Base-by-base conservation (phyloP, 371 early-diverging fungal genomes). In the Homolaphlyctis polyrhiza region DNA sequence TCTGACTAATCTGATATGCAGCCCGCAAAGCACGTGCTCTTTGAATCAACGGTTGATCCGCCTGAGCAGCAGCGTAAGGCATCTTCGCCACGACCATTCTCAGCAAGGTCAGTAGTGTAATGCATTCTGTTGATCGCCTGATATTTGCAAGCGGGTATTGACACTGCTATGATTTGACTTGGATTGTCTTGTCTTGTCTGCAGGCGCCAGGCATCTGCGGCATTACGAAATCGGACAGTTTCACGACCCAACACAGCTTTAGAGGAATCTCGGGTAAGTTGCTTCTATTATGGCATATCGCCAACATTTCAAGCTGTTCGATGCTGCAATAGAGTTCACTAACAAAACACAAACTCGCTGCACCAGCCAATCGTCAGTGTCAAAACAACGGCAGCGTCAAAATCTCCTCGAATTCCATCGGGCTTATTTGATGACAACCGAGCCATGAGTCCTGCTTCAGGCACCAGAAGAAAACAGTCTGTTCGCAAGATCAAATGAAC, bases 241-340 rank as follows among this genome's bases (percentile, higher is more conserved):
- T 51, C 52, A 28, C 52, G 52, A 14, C 52, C 52, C 11, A 51
- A 51, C 32, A 51, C 52, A 11, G 52, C 52, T 28, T 14, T 51
- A 6, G 52, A 51, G n/a, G 52, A 51, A 39, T 39, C 39, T 18
- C 39, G 39, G 39, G 39, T 39, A 39, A 11, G 39, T 8, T 11
- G 39, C 39, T 39, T 8, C 39, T n/a, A n/a, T n/a, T n/a, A n/a
- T n/a, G n/a, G n/a, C n/a, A n/a, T n/a, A n/a, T n/a, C n/a, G n/a
- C n/a, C n/a, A n/a, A n/a, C n/a, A n/a, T n/a, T n/a, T n/a, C n/a
- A n/a, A n/a, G n/a, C n/a, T n/a, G n/a, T n/a, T n/a, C n/a, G n/a
- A n/a, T n/a, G n/a, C n/a, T n/a, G n/a, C n/a, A n/a, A n/a, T n/a
- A n/a, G n/a, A n/a, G n/a, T n/a, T n/a, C n/a, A n/a, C n/a, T n/a